A percentile compares a stretch with the other conserved stretches of the same genome.
Evolutionary conservation across 202 grass and related monocot genomes (phyloP).

Genomic region (Zoysia matrella): DNA sequence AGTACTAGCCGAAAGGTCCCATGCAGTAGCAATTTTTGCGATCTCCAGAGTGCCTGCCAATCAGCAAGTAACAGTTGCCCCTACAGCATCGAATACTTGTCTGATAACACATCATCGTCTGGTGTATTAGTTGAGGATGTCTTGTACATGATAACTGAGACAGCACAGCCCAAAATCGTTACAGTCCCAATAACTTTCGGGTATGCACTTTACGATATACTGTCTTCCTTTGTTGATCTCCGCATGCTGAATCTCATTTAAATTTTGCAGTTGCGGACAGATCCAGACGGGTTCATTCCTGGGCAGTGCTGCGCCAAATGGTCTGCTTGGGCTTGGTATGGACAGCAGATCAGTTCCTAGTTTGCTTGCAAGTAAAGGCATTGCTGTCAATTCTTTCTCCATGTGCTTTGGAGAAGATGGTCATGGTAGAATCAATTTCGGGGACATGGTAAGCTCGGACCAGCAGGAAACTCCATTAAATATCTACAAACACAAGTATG

Average conservation of each 20-base stretch:
- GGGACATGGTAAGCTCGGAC: conserved; percentile 68
- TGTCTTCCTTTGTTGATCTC: neutral
- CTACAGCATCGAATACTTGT: conserved; percentile 53
- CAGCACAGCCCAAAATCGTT: conserved; percentile 42
- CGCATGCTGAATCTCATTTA: conserved; percentile 20
- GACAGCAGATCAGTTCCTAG: neutral
- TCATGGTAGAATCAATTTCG: conserved; percentile 85
- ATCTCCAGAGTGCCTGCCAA: too few species aligned
- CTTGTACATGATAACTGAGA: conserved; percentile 68
- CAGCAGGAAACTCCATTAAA: too few species aligned
- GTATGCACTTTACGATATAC: too few species aligned
- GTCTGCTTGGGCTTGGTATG: conserved; percentile 87
- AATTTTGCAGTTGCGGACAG: conserved; percentile 72
- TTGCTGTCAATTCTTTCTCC: conserved; percentile 84
- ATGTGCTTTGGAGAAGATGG: conserved; percentile 85
- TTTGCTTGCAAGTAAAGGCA: conserved; percentile 23
- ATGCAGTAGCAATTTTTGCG: too few species aligned
- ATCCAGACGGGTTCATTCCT: conserved; percentile 82
- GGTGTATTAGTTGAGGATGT: conserved; percentile 86
- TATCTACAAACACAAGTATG: too few species aligned
- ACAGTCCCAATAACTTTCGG: neutral
- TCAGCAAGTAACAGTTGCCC: too few species aligned
- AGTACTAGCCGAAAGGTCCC: too few species aligned
- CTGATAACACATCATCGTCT: conserved; percentile 80
- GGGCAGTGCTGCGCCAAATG: conserved; percentile 69